Conservation (phyloP, 2,329 filamentous ascomycete species). For the Phaeophleospora eucalypticola region DNA sequence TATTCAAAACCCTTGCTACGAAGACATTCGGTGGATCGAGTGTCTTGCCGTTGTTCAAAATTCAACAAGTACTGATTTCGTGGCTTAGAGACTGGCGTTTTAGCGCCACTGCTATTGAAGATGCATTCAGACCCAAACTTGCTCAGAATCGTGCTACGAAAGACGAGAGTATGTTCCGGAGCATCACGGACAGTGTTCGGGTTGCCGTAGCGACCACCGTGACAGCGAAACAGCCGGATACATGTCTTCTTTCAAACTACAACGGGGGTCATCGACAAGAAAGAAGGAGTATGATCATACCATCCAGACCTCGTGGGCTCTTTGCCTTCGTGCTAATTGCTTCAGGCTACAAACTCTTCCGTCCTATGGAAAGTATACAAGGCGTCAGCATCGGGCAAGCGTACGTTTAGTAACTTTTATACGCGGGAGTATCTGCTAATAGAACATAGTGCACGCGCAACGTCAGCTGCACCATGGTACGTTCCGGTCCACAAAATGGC, state of each 20-base stretch:
- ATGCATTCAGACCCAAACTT: conserved; percentile 25
- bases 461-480: conserved; percentile 29
- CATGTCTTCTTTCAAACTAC: conserved; percentile 32
- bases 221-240: conserved; percentile 17
- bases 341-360: too few species aligned
- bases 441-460: conserved; percentile 26
- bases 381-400: too few species aligned
- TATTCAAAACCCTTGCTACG: conserved; percentile 25
- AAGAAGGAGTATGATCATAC: too few species aligned
- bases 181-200: conserved; percentile 24
- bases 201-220: conserved; percentile 30
- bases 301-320: too few species aligned
- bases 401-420: too few species aligned
- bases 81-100: conserved; percentile 29
- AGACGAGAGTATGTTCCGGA: conserved; percentile 35
- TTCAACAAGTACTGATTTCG: conserved; percentile 21
- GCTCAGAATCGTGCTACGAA: too few species aligned
- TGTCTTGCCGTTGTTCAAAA: conserved; percentile 11
- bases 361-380: too few species aligned
- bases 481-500: conserved; percentile 2
- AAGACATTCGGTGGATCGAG: conserved; percentile 21
- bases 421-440: too few species aligned
- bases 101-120: conserved; percentile 23
- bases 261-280: too few species aligned
- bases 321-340: too few species aligned